Evolutionary conservation across 1,284 basidiomycete species (phyloP), one percentile per base, ranked within the genome.

Genomic region (Xerocomus nothofagi): DNA sequence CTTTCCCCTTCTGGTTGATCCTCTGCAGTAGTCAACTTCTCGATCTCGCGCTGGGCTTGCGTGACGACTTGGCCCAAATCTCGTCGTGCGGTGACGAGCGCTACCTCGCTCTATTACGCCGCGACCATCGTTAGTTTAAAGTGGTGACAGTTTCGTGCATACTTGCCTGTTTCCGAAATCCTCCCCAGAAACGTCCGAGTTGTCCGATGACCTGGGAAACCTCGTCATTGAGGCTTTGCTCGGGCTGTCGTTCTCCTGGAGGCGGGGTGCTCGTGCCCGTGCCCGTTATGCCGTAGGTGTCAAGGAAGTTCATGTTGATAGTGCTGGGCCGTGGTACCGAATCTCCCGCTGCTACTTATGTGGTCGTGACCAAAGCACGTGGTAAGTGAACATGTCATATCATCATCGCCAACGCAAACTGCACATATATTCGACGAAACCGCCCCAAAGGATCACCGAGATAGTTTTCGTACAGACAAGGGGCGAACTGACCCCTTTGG

Each of bases 111-210:
- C 92, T 94, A 55, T 37, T 37, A 51, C 6, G 10, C 51, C 43
- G 20, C 42, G 32, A 39, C 24, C 45, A 47, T 33, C 26, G 41
- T 55, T 30, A 53, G 44, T 9, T 3, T 23, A 39, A 20, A 37
- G 45, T 30, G 31, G 24, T 34, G 39, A 36, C n/a, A 10, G 12
- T 15, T 33, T 40, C 18, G 11, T 48, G 60, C 84, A 59, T 58
- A 86, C 92, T 83, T 93, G 90, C 92, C 83, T 93, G 90, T 68
- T 88, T 89, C 73, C 84, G 82, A 63, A 94, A 88, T 15, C 89
- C 88, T 40, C 92, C 91, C 92, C 92, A 96, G 66, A 93, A 86
- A 49, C 82, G 77, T 32, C 84, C 86, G n/a, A 94, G 73, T 59
- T 88, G 84, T 18, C 88, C 88, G 44, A 94, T 81, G 20, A 93